phyloP scores from a whole-genome alignment of 495 filamentous ascomycete genomes.

The Hyaloscypha hepaticicola region DNA sequence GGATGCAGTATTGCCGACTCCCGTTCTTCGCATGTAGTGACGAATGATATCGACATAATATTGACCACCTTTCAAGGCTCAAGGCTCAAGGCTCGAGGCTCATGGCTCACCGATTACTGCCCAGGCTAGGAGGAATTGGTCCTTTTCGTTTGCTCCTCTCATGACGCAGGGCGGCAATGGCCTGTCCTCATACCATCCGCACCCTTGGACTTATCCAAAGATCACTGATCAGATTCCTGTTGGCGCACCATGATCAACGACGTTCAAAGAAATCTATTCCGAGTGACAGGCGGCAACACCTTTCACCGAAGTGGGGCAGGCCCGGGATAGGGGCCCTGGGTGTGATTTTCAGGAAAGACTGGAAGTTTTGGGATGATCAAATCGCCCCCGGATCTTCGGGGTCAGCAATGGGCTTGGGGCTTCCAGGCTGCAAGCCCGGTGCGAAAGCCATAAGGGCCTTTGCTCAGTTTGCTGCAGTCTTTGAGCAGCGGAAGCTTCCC shows the following conservation, averaged over 20 bases:
- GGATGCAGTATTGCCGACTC: neutral
- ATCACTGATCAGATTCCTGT: neutral
- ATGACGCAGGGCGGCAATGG: neutral
- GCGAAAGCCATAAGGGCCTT: no score
- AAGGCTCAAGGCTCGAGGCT: neutral
- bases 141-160: neutral
- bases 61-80: neutral
- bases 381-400: no score
- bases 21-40: no score
- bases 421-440: no score
- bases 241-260: neutral
- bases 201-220: neutral
- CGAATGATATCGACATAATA: no score
- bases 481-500: no score
- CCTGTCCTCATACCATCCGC: neutral
- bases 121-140: neutral
- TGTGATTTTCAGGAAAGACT: no score
- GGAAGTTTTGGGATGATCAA: no score
- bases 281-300: neutral
- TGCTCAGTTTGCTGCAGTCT: no score
- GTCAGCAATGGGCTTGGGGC: no score
- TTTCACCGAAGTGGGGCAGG: neutral
- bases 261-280: neutral
- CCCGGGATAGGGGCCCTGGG: no score
- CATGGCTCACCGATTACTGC: no score